phyloP scores from a whole-genome alignment of 495 filamentous ascomycete species.

The Penicillium roqueforti region DNA sequence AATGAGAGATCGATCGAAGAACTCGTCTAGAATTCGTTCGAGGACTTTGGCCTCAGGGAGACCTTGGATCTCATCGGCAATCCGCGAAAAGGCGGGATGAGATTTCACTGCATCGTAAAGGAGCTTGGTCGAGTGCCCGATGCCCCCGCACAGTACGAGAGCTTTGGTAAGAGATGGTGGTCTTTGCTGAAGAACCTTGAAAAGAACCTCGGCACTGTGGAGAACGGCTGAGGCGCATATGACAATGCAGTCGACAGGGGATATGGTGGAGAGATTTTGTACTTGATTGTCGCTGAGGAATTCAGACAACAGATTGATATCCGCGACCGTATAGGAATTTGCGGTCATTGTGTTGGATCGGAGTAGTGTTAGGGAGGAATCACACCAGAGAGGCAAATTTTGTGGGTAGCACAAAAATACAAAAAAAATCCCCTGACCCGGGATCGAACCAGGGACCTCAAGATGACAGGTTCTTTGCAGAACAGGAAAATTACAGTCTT shows the following conservation, averaged over 20 bases:
- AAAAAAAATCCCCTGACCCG: conserved; percentile 8
- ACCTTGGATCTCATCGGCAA: conserved; percentile 19
- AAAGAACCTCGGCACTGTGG: conserved; percentile 18
- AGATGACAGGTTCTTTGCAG: neutral
- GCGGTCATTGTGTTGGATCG: neutral
- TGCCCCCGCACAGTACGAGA: conserved; percentile 36
- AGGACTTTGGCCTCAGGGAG: conserved; percentile 32
- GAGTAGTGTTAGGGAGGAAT: no score
- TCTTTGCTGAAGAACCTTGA: conserved; percentile 4
- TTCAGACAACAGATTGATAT: conserved; percentile 24
- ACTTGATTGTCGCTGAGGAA: conserved; percentile 25
- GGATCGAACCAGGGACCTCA: conserved; percentile 6
- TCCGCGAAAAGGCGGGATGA: conserved; percentile 19
- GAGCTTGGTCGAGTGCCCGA: conserved; percentile 34
- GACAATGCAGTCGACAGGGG: conserved; percentile 26
- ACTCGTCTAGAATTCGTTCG: conserved; percentile 23
- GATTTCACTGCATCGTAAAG: conserved; percentile 30
- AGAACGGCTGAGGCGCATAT: conserved; percentile 30
- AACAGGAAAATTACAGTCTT: conserved; percentile 6
- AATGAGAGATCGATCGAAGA: conserved; percentile 20
- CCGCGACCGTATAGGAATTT: neutral
- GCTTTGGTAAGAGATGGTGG: conserved; percentile 27
- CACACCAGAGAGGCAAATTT: neutral
- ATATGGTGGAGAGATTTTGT: neutral
- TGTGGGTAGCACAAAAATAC: neutral